phyloP scores from a whole-genome alignment of 1,284 basidiomycete species.

The Austroboletus rostrupii region DNA sequence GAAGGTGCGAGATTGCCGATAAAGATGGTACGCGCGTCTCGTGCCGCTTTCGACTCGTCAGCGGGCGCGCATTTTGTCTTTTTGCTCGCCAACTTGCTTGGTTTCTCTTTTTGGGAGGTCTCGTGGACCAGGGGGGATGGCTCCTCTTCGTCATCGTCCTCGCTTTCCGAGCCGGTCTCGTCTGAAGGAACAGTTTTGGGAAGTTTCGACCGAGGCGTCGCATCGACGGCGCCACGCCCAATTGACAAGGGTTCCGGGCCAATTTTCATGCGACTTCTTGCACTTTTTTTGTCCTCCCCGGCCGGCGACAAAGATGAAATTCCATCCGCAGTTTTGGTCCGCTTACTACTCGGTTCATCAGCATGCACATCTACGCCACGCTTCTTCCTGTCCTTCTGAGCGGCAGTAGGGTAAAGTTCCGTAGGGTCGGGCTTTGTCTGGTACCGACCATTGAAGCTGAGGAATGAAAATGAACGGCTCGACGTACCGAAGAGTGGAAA shows the following conservation, averaged over 20 bases:
- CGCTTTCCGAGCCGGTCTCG: slow-evolving; percentile 14
- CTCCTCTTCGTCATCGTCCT: slow-evolving; percentile 11
- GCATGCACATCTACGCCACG: slow-evolving; percentile 14
- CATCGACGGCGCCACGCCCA: slow-evolving; percentile 29
- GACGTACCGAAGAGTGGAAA: slow-evolving; percentile 22
- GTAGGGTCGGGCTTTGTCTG: too few species aligned
- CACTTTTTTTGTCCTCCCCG: slow-evolving; percentile 21
- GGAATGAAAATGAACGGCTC: neutral
- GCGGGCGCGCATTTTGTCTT: slow-evolving; percentile 49
- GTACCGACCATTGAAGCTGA: too few species aligned
- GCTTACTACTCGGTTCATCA: slow-evolving; percentile 24
- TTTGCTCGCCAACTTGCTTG: slow-evolving; percentile 8
- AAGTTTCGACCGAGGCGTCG: slow-evolving; percentile 21
- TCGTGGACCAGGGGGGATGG: slow-evolving; percentile 34
- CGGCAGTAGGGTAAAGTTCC: neutral
- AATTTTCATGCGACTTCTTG: slow-evolving; percentile 14
- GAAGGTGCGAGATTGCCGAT: slow-evolving; percentile 87
- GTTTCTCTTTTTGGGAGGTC: slow-evolving; percentile 22
- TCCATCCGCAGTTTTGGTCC: slow-evolving; percentile 17
- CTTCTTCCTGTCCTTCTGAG: slow-evolving; percentile 22
- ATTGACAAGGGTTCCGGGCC: slow-evolving; percentile 10
- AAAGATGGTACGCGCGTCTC: slow-evolving; percentile 85
- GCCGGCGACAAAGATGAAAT: slow-evolving; percentile 1
- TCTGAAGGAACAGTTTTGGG: neutral
- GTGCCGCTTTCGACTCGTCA: slow-evolving; percentile 65